These are phyloP conservation scores for Starmerella lactis-condensi DNA, from an alignment of 805 yeast species.

Conservation along the genomic window DNA sequence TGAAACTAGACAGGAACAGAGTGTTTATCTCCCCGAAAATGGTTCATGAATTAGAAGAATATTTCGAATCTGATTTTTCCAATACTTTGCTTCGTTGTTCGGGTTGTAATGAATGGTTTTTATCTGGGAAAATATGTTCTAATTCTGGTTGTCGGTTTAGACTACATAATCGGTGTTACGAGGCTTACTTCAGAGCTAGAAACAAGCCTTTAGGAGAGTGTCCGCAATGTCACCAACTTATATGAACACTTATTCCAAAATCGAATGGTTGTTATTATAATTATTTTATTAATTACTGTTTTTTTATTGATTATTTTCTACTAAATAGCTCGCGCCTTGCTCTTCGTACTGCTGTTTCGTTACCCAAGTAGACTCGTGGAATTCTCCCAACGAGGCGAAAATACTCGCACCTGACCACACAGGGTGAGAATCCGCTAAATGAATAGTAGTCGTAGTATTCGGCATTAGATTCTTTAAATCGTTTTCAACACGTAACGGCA, in stretches of 20 bases:
- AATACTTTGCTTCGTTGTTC: constrained; percentile 9
- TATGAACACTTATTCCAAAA: too few species aligned
- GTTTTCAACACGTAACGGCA: constrained; percentile 52
- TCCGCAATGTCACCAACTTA: too few species aligned
- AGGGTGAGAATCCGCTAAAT: constrained; percentile 60
- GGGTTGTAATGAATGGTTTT: constrained; percentile 12
- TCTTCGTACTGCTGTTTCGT: constrained; percentile 74
- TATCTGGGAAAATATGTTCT: constrained; percentile 10
- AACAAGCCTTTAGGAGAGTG: constrained; percentile 5
- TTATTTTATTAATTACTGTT: too few species aligned
- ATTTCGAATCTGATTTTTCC: constrained; percentile 6
- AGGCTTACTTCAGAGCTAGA: constrained; percentile 5
- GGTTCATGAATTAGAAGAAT: constrained; percentile 8
- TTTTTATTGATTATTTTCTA: constrained; percentile 11
- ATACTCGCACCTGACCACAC: constrained; percentile 90
- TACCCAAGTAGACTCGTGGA: constrained; percentile 81
- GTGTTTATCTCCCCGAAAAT: constrained; percentile 6
- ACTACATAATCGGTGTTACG: constrained; percentile 12
- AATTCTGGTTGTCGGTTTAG: constrained; percentile 9
- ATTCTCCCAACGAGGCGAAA: constrained; percentile 69
- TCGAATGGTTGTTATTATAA: too few species aligned
- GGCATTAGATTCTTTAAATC: constrained; percentile 59
- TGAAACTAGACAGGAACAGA: not conserved
- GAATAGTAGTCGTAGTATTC: constrained; percentile 26
- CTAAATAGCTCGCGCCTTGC: constrained; percentile 65